Evolutionary conservation across 2,329 filamentous ascomycete species (phyloP).

Genomic region (Lasiodiplodia citricola): DNA sequence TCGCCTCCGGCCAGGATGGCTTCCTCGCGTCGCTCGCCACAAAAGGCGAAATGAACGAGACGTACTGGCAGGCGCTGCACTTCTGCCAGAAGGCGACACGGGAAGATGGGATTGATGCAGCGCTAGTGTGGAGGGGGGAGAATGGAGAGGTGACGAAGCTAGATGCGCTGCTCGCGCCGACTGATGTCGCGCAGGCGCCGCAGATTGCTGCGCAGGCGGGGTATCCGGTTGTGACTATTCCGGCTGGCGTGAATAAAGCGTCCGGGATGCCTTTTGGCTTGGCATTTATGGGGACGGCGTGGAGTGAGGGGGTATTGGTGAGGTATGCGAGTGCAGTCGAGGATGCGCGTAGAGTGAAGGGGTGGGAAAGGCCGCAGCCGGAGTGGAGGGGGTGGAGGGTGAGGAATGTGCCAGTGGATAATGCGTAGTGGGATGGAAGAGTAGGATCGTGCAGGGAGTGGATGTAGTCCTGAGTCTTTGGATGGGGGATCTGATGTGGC

Average conservation of each 20-base stretch:
- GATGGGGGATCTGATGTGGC: too few relatives aligned
- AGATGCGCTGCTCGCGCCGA: conserved; percentile 70
- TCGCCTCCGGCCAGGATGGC: conserved; percentile 72
- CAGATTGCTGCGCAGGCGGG: conserved; percentile 77
- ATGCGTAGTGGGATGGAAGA: background rate
- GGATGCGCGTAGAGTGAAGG: conserved; percentile 36
- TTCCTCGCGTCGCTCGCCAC: conserved; percentile 68
- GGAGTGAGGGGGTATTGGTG: conserved; percentile 63
- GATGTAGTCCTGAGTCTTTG: rapidly evolving
- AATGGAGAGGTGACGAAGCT: conserved; percentile 46
- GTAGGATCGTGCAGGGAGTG: rapidly evolving
- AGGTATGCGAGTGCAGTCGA: conserved; percentile 61
- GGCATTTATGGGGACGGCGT: conserved; percentile 63
- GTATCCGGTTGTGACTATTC: conserved; percentile 74
- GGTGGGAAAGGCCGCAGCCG: conserved; percentile 36
- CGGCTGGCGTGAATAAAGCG: conserved; percentile 58
- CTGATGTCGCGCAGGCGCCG: conserved; percentile 70
- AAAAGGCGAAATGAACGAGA: conserved; percentile 66
- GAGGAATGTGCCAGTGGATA: conserved; percentile 45
- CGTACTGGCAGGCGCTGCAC: conserved; percentile 68
- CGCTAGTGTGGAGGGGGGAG: conserved; percentile 53
- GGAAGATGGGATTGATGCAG: conserved; percentile 72
- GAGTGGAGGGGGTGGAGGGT: conserved; percentile 46
- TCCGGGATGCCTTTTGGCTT: conserved; percentile 54
- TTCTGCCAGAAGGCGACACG: conserved; percentile 65